Conservation (phyloP, 1,284 basidiomycete species). For the Pholiota adiposa region DNA sequence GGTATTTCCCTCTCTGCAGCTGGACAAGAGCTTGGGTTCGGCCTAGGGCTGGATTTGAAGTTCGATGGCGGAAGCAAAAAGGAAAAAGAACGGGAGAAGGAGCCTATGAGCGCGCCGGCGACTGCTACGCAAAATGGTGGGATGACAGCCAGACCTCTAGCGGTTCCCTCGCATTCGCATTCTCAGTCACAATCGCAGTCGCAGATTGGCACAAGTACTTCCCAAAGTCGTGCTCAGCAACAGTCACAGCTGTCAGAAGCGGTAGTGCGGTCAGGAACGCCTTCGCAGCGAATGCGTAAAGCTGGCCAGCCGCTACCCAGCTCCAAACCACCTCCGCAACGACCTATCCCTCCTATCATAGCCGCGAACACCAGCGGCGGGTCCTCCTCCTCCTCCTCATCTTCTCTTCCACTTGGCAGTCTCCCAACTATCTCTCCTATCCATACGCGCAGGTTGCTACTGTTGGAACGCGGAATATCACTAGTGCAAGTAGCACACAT, state of each 20-base stretch:
- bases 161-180: not conserved
- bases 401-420: not conserved
- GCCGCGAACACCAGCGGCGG: slow-evolving; percentile 6
- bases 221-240: not conserved
- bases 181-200: not conserved
- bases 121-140: slow-evolving; percentile 13
- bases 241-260: slow-evolving; percentile 2
- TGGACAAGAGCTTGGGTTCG: slow-evolving; percentile 10
- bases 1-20: slow-evolving; percentile 27
- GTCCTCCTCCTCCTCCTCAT: slow-evolving; percentile 7
- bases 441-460: slow-evolving; percentile 1
- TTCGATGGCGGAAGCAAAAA: slow-evolving; percentile 9
- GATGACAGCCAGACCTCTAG: slow-evolving; percentile 15
- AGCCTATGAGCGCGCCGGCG: slow-evolving; percentile 5
- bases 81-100: slow-evolving; percentile 2
- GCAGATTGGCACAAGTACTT: not conserved
- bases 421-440: not conserved
- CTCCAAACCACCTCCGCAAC: slow-evolving; percentile 24
- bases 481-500: slow-evolving; percentile 1
- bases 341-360: slow-evolving; percentile 23
- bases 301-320: slow-evolving; percentile 21
- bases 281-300: slow-evolving; percentile 11
- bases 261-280: not conserved
- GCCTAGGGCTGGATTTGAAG: slow-evolving; percentile 18
- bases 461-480: not conserved